A percentile compares a stretch with the other conserved stretches of the same genome.
These are phyloP conservation scores for Acer yangbiense DNA, from an alignment of 345 rosid species.

Conservation along the genomic window DNA sequence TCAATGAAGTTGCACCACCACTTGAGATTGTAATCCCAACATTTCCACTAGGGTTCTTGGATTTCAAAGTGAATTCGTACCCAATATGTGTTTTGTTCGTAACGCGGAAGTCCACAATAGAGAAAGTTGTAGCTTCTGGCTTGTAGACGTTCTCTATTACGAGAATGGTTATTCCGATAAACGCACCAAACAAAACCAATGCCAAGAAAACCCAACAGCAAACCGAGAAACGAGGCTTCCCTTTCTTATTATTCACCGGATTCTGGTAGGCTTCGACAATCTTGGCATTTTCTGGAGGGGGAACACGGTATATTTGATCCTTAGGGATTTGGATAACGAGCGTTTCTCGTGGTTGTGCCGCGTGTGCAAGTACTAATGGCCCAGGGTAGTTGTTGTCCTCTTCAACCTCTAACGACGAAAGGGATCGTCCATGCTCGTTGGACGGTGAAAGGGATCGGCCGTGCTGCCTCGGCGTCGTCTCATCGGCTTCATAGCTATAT, in stretches of 20 bases:
- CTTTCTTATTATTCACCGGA: constrained; percentile 19
- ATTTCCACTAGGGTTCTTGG: constrained; percentile 40
- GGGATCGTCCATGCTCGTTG: background rate
- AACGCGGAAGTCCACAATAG: constrained; percentile 16
- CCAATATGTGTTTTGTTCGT: constrained; percentile 13
- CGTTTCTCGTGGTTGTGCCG: constrained; percentile 7
- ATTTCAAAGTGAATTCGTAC: constrained; percentile 30
- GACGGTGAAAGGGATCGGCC: background rate
- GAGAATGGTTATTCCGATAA: constrained; percentile 22
- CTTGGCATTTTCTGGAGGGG: constrained; percentile 58
- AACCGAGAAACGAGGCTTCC: constrained; percentile 14
- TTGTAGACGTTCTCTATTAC: constrained; percentile 12
- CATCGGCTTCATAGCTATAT: constrained; percentile 11
- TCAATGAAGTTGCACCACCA: constrained; percentile 29
- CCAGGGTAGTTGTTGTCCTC: background rate
- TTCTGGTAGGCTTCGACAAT: constrained; percentile 41
- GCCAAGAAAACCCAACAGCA: constrained; percentile 27
- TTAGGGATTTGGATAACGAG: constrained; percentile 66
- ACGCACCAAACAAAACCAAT: constrained; percentile 23
- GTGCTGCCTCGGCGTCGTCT: constrained; percentile 8
- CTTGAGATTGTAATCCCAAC: constrained; percentile 30
- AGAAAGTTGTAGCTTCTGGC: constrained; percentile 30
- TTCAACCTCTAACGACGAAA: background rate
- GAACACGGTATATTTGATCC: constrained; percentile 67
- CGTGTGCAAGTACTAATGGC: background rate